phyloP scores from a whole-genome alignment of 148 eudicot species.

The Spergularia bocconei region DNA sequence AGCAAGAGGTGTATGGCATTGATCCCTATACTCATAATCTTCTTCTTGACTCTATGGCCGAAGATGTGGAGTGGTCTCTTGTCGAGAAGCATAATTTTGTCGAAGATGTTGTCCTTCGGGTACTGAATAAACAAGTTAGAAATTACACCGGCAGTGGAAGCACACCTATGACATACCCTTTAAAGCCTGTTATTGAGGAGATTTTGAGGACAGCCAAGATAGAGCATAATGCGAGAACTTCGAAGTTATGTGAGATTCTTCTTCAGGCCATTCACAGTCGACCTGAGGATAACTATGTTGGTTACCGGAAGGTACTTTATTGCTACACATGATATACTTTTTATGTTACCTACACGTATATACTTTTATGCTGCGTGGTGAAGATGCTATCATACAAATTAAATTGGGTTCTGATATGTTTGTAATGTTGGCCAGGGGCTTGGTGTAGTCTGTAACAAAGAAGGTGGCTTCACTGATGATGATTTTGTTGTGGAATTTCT shows the following conservation, averaged over 20 bases:
- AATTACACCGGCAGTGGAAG: conserved; percentile 74
- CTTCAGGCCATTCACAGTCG: conserved; percentile 72
- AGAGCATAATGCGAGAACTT: conserved; percentile 42
- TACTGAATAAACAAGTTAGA: conserved; percentile 78
- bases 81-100: conserved; percentile 76
- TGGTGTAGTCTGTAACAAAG: conserved; percentile 94
- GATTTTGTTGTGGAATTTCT: conserved; percentile 95
- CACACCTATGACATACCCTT: conserved; percentile 80
- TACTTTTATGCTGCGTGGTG: neutral
- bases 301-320: conserved; percentile 80
- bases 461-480: conserved; percentile 83
- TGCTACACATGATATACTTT: neutral
- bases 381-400: conserved; percentile 12
- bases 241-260: conserved; percentile 56
- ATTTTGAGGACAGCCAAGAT: conserved; percentile 48
- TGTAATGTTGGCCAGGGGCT: conserved; percentile 62
- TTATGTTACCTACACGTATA: neutral
- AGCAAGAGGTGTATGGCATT: conserved; percentile 97
- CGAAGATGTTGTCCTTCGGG: conserved; percentile 82
- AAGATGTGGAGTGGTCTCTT: conserved; percentile 67
- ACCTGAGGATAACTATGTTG: conserved; percentile 85
- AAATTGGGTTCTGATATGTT: conserved; percentile 6
- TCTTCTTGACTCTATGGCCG: conserved; percentile 93
- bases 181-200: conserved; percentile 77
- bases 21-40: conserved; percentile 98